Evolutionary conservation across 2,329 filamentous ascomycete species (phyloP).

Genomic region (Penicillium sp.): DNA sequence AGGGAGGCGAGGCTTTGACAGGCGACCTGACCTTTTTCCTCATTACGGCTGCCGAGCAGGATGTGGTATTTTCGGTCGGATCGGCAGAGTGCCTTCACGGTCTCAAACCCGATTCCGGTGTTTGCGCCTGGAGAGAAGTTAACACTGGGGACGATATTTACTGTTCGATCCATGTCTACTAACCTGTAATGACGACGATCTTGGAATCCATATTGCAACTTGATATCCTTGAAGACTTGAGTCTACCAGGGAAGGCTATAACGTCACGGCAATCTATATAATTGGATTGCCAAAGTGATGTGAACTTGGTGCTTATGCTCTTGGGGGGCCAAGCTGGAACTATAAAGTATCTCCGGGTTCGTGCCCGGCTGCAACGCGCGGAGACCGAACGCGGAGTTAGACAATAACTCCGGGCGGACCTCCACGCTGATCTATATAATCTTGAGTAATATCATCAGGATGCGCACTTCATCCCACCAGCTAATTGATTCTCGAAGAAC

Average conservation of each 20-base stretch:
- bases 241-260: neutral
- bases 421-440: neutral
- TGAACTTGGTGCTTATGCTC: neutral
- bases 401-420: neutral
- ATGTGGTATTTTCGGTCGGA: constrained; percentile 8
- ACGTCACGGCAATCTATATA: neutral
- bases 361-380: no score
- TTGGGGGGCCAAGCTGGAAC: neutral
- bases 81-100: constrained; percentile 13
- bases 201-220: neutral
- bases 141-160: neutral
- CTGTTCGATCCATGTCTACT: neutral
- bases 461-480: neutral
- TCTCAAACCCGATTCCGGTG: constrained; percentile 15
- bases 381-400: no score
- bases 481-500: neutral
- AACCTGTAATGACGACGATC: neutral
- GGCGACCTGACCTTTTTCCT: constrained; percentile 5
- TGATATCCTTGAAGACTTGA: neutral
- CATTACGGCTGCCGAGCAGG: constrained; percentile 11
- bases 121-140: constrained; percentile 7
- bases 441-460: neutral
- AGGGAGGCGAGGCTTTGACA: constrained; percentile 1
- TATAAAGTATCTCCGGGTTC: neutral
- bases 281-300: no score